phyloP scores from a whole-genome alignment of 257 asterid genomes.

The Euphrasia confusa region DNA sequence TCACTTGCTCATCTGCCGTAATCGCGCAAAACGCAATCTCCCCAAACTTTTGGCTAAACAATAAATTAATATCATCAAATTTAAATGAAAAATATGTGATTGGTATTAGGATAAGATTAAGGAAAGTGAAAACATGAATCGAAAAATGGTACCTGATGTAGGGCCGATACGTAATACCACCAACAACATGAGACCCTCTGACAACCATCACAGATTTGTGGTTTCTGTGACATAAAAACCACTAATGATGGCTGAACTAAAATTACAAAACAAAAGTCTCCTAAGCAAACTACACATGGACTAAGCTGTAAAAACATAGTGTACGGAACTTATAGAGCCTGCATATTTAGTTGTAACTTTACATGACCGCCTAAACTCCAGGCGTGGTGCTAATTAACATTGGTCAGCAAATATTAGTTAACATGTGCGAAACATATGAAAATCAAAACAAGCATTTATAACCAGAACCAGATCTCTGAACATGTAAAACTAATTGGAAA shows the following conservation, averaged over 20 bases:
- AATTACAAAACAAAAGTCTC: background rate
- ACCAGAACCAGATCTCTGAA: background rate
- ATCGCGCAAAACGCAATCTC: constrained; percentile 99
- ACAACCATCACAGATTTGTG: constrained; percentile 97
- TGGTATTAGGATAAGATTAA: no score
- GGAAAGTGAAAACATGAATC: constrained; percentile 1
- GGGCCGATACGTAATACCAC: constrained; percentile 98
- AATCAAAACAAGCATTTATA: background rate
- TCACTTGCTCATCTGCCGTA: constrained; percentile 95
- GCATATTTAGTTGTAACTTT: no score
- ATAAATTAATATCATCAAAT: constrained; percentile 14
- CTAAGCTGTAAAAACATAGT: no score
- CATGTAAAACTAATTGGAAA: background rate
- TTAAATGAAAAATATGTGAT: constrained; percentile 16
- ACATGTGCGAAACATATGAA: background rate
- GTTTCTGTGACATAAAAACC: constrained; percentile 46
- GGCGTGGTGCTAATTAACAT: background rate
- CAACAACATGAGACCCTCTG: constrained; percentile 77
- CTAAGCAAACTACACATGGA: background rate
- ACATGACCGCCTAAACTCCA: background rate
- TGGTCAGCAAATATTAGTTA: background rate
- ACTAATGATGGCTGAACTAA: background rate
- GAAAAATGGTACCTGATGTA: constrained; percentile 54
- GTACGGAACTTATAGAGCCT: no score
- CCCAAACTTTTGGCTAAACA: constrained; percentile 88